Evolutionary conservation across 2,329 filamentous ascomycete species (phyloP), one percentile per base, ranked within the genome.

Genomic region (Sporothrix dimorphospora): DNA sequence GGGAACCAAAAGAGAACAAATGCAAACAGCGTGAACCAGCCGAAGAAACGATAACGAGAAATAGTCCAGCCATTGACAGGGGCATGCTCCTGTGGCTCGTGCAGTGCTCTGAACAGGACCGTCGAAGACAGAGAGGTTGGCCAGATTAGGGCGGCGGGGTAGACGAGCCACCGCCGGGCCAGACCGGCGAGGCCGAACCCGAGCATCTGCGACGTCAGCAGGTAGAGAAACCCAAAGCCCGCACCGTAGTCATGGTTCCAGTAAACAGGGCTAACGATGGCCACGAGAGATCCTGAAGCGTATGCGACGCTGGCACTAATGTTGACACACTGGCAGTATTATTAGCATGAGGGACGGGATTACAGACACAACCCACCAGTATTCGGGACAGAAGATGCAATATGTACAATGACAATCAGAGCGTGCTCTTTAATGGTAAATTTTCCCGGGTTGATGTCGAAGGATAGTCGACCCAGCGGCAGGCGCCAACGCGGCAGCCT

Each of bases 381-480:
- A 66, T 27, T 66, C 53, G 24, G 27, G 57, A 40, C 14, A 40
- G 14, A 40, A 40, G n/a, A 38, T 45, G 9, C 3, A 63, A 12
- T n/a, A 53, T 47, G 24, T 51, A 68, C 65, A 78, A 88, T 87
- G 42, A 85, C 83, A 73, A 89, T 85, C 69, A 89, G 78, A 81
- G 87, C 83, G 76, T 89, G 87, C 77, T 89, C 88, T 79, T 89
- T 90, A 76, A 85, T 85, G 67, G 85, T 85, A 77, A 89, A 89
- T 2, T 83, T 85, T 0, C 86, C 86, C 0, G 87, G 86, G 75
- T 88, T 89, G 24, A 88, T 81, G 12, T 83, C 84, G 24, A 87
- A 76, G 1, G 81, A 85, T 1, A 51, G 40, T 27, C 34, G 24
- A n/a, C 72, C 72, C 16, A 73, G 70, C 3, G 72, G 72, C 75